Conservation (phyloP, 331 rosid species). For the Malus hybrid region DNA sequence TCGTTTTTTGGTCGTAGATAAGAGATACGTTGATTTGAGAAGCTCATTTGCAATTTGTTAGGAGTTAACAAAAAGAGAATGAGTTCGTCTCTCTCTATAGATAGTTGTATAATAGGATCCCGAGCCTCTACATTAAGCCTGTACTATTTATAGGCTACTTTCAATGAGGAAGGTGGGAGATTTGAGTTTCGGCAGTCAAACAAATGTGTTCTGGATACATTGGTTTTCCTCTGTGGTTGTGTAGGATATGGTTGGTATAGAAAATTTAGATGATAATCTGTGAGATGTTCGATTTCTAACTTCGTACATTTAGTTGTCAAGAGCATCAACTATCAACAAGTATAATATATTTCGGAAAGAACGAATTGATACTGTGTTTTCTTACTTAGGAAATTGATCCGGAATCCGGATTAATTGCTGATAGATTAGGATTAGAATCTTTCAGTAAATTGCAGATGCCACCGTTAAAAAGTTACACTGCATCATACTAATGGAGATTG, state of each 20-base stretch:
- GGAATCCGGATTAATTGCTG: neutral
- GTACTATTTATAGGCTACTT: neutral
- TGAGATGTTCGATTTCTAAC: neutral
- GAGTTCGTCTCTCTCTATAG: neutral
- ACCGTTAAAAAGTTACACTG: slow-evolving; percentile 30
- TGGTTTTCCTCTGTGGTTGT: neutral
- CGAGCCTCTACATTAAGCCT: too few relatives aligned
- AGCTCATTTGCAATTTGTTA: neutral
- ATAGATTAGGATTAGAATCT: neutral
- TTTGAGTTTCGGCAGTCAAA: neutral
- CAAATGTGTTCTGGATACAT: neutral
- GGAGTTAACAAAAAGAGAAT: neutral
- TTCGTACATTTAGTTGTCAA: neutral
- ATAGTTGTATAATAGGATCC: too few relatives aligned
- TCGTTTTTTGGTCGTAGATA: neutral
- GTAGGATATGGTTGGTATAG: neutral
- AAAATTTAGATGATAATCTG: neutral
- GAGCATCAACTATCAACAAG: neutral
- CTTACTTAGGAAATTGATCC: too few relatives aligned
- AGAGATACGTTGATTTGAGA: neutral
- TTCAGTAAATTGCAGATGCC: slow-evolving; percentile 34
- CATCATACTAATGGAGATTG: slow-evolving; percentile 19
- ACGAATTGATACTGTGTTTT: too few relatives aligned
- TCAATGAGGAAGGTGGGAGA: neutral
- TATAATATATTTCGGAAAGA: too few relatives aligned